These are phyloP conservation scores for Kwoniella sp. DNA, from an alignment of 768 basidiomycete species.

Conservation along the genomic window DNA sequence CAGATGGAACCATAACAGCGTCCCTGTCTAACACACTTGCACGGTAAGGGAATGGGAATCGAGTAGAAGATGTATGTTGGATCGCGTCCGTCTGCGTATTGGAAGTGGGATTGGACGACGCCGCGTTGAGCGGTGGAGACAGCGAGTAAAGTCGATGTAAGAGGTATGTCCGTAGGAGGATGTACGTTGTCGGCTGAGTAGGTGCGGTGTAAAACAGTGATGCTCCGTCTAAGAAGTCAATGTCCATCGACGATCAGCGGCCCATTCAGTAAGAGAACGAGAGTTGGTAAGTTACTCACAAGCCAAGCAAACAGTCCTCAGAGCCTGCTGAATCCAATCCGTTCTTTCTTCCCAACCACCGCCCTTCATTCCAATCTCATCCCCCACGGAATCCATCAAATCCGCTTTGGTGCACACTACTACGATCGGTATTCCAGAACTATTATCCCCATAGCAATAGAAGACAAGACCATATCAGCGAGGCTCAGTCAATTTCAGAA, in stretches of 20 bases:
- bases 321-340: constrained; percentile 91
- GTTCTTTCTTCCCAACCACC: constrained; percentile 77
- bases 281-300: constrained; percentile 68
- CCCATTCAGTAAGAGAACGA: too few relatives aligned
- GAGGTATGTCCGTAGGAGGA: constrained; percentile 76
- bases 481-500: too few relatives aligned
- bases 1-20: constrained; percentile 84
- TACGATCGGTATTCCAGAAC: constrained; percentile 74
- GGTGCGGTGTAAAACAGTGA: constrained; percentile 85
- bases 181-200: constrained; percentile 69
- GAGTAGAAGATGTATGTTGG: constrained; percentile 62
- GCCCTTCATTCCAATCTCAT: constrained; percentile 79
- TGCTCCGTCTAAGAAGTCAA: constrained; percentile 71
- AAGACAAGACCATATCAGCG: too few relatives aligned
- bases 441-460: constrained; percentile 3
- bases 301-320: constrained; percentile 86
- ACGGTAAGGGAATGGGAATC: constrained; percentile 81
- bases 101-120: background rate
- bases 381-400: constrained; percentile 75
- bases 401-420: constrained; percentile 93
- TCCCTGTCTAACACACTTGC: constrained; percentile 93
- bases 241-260: too few relatives aligned
- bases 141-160: constrained; percentile 78
- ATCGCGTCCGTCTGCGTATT: constrained; percentile 55
- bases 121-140: constrained; percentile 62